Evolutionary conservation across 805 yeast species (phyloP).

Genomic region (Saccharomycopsis sp.): DNA sequence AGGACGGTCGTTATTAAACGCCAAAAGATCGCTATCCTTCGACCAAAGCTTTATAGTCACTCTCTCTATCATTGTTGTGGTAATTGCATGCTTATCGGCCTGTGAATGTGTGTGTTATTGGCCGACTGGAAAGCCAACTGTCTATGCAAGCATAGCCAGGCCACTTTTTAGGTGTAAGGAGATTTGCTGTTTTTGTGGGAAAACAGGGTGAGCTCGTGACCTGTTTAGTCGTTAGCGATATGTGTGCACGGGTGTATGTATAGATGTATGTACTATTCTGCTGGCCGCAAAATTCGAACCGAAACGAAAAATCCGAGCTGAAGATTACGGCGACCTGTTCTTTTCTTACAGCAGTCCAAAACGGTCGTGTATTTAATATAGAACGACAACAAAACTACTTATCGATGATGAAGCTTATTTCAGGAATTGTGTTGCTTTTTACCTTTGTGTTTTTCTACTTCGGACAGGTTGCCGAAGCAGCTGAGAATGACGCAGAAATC

Average conservation of each 20-base stretch:
- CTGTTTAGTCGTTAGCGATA: too few species aligned
- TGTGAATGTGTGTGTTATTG: too few species aligned
- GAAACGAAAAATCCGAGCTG: not conserved
- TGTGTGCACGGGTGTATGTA: too few species aligned
- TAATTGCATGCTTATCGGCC: too few species aligned
- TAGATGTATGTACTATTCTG: not conserved
- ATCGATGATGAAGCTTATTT: conserved; percentile 16
- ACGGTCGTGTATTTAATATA: not conserved
- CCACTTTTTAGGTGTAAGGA: not conserved
- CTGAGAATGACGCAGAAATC: conserved; percentile 26
- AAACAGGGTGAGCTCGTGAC: too few species aligned
- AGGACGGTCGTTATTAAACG: not conserved
- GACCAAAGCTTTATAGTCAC: conserved; percentile 6
- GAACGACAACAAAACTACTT: not conserved
- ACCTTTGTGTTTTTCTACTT: conserved; percentile 8
- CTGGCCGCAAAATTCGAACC: not conserved
- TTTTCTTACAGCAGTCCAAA: too few species aligned
- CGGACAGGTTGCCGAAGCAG: conserved; percentile 9
- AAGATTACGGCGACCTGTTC: not conserved
- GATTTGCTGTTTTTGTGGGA: too few species aligned
- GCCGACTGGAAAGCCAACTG: too few species aligned
- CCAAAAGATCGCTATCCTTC: not conserved
- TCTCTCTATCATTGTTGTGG: not conserved
- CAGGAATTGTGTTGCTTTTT: conserved; percentile 3
- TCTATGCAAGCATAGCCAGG: too few species aligned